Evolutionary conservation across 2,329 filamentous ascomycete species (phyloP).

Genomic region (Pestalotiopsis sp.): DNA sequence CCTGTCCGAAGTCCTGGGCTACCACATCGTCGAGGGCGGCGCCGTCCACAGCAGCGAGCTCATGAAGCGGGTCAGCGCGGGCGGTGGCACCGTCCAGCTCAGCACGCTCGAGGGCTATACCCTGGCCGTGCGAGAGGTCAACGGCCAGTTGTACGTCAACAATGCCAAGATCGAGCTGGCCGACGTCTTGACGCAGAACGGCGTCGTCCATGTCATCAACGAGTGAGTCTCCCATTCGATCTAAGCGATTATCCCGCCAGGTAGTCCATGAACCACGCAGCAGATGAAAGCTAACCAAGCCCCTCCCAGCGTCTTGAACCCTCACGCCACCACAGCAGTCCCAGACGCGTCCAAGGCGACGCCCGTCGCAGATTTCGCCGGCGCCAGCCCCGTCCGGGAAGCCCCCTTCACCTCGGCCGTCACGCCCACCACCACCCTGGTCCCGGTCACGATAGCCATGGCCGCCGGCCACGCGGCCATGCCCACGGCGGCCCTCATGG

Average conservation of each 20-base stretch:
- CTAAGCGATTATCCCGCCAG: slow-evolving; percentile 23
- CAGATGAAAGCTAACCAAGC: not conserved
- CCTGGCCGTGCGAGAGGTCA: slow-evolving; percentile 35
- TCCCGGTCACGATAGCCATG: slow-evolving; percentile 24
- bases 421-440: slow-evolving; percentile 27
- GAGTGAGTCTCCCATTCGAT: slow-evolving; percentile 31
- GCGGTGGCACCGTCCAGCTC: slow-evolving; percentile 18
- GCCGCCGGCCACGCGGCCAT: slow-evolving; percentile 18
- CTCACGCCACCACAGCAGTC: slow-evolving; percentile 27
- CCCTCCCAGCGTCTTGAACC: slow-evolving; percentile 39
- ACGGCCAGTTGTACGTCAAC: slow-evolving; percentile 35
- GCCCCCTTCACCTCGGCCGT: slow-evolving; percentile 31
- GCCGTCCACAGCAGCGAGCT: slow-evolving; percentile 32
- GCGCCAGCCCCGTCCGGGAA: slow-evolving; percentile 22
- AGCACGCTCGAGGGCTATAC: slow-evolving; percentile 31
- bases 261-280: slow-evolving; percentile 23
- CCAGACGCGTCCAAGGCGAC: slow-evolving; percentile 32
- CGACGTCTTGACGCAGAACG: slow-evolving; percentile 9
- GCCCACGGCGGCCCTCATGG: slow-evolving; percentile 23
- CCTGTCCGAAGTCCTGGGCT: slow-evolving; percentile 33
- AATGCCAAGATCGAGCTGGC: not conserved
- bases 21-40: slow-evolving; percentile 33
- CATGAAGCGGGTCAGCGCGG: not conserved
- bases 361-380: slow-evolving; percentile 33
- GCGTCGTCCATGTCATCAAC: slow-evolving; percentile 33